These are phyloP conservation scores for Calonectria henricotiae DNA, from an alignment of 2,329 filamentous ascomycete species.

Conservation along the genomic window DNA sequence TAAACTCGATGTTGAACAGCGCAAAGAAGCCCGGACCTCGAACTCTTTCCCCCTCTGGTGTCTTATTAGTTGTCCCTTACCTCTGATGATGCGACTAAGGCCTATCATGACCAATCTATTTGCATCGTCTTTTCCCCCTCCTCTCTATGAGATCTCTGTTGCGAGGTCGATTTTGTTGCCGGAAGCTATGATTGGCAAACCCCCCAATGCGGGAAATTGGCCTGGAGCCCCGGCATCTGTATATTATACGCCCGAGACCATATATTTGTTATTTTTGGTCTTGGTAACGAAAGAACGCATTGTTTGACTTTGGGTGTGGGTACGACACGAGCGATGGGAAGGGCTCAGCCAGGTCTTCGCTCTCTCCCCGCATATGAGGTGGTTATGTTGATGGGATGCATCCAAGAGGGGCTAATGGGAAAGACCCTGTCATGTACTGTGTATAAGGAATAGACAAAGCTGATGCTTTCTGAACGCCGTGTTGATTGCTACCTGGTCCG, in stretches of 20 bases:
- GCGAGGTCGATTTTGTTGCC: slow-evolving; percentile 31
- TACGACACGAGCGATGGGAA: slow-evolving; percentile 27
- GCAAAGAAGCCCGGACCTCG: slow-evolving; percentile 45
- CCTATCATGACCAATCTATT: slow-evolving; percentile 27
- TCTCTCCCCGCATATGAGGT: slow-evolving; percentile 36
- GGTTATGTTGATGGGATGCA: slow-evolving; percentile 48
- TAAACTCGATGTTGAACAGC: slow-evolving; percentile 48
- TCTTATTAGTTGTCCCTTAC: slow-evolving; percentile 54
- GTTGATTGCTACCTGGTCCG: not conserved
- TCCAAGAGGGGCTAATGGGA: slow-evolving; percentile 43
- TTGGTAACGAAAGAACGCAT: slow-evolving; percentile 40
- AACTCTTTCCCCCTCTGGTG: slow-evolving; percentile 47
- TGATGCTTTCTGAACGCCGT: slow-evolving; percentile 42
- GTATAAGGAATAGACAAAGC: slow-evolving; percentile 56
- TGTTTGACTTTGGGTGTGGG: slow-evolving; percentile 41
- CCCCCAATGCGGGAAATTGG: slow-evolving; percentile 4
- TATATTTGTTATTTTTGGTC: slow-evolving; percentile 40
- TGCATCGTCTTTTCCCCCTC: slow-evolving; percentile 36
- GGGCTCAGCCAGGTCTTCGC: slow-evolving; percentile 30
- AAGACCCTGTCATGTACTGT: slow-evolving; percentile 53
- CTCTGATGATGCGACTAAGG: slow-evolving; percentile 46
- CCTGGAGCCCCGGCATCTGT: slow-evolving; percentile 44
- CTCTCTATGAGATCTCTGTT: slow-evolving; percentile 31
- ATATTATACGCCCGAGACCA: slow-evolving; percentile 51
- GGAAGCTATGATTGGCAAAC: not conserved